phyloP scores from a whole-genome alignment of 345 rosid genomes.

The Erodium maritimum region DNA sequence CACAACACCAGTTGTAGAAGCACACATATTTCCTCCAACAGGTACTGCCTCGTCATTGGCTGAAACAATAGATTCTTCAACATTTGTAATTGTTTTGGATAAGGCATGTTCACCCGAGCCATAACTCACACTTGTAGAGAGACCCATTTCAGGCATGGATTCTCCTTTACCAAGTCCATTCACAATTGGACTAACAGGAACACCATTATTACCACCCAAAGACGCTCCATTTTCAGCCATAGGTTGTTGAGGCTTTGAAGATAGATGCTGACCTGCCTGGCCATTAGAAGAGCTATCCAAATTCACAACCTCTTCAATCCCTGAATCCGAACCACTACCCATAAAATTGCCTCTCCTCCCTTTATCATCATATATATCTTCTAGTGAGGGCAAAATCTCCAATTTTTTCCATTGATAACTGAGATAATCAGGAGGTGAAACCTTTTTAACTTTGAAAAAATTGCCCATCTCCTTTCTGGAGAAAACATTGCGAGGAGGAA shows the following conservation, averaged over 20 bases:
- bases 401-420: slow-evolving; percentile 27
- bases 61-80: slow-evolving; percentile 26
- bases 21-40: slow-evolving; percentile 84
- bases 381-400: slow-evolving; percentile 25
- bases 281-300: no score
- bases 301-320: no score
- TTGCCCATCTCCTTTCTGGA: slow-evolving; percentile 75
- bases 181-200: no score
- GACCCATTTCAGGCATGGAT: no score
- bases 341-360: slow-evolving; percentile 7
- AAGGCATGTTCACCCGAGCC: no score
- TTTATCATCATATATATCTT: slow-evolving; percentile 17
- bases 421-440: slow-evolving; percentile 46
- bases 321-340: slow-evolving; percentile 22
- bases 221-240: no score
- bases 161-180: no score
- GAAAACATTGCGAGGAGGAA: slow-evolving; percentile 69
- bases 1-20: slow-evolving; percentile 95
- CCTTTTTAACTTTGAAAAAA: slow-evolving; percentile 43
- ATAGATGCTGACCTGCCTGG: no score
- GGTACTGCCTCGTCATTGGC: slow-evolving; percentile 44
- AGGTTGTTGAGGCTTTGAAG: no score
- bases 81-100: slow-evolving; percentile 10
- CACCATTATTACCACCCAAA: no score
- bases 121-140: no score